phyloP scores from a whole-genome alignment of 2,329 filamentous ascomycete species.

The Neonectria ditissima region DNA sequence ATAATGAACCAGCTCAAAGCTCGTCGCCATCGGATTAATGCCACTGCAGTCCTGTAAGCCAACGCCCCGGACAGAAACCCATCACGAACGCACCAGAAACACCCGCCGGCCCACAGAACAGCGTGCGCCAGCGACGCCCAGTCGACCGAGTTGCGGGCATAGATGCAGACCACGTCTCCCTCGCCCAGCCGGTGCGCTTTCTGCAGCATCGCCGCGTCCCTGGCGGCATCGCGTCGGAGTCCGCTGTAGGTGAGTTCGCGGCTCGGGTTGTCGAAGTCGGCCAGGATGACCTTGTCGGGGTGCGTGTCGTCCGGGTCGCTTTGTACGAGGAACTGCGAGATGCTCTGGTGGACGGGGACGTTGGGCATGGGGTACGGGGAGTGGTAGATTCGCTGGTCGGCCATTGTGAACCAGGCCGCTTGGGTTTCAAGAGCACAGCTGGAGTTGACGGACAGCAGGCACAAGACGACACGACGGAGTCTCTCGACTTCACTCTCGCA shows the following conservation, averaged over 20 bases:
- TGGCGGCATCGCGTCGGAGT: conserved; percentile 31
- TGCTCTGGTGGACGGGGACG: conserved; percentile 37
- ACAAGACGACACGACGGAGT: neutral
- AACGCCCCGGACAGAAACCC: neutral
- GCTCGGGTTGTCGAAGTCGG: conserved; percentile 38
- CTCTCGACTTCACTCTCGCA: neutral
- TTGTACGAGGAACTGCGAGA: conserved; percentile 41
- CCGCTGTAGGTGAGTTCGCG: conserved; percentile 31
- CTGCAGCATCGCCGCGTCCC: conserved; percentile 30
- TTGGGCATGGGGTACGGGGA: conserved; percentile 34
- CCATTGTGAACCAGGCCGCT: neutral
- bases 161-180: conserved; percentile 40
- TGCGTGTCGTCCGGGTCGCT: conserved; percentile 42
- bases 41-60: conserved; percentile 24
- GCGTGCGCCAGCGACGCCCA: conserved; percentile 39
- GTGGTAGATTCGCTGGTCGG: conserved; percentile 22
- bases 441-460: neutral
- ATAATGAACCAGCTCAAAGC: conserved; percentile 41
- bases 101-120: conserved; percentile 39
- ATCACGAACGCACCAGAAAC: conserved; percentile 32
- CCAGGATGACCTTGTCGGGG: conserved; percentile 33
- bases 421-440: neutral
- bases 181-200: conserved; percentile 16
- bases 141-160: conserved; percentile 35
- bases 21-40: conserved; percentile 40